These are phyloP conservation scores for Ceratocystis cubensis DNA, from an alignment of 2,329 filamentous ascomycete genomes.

Conservation along the genomic window DNA sequence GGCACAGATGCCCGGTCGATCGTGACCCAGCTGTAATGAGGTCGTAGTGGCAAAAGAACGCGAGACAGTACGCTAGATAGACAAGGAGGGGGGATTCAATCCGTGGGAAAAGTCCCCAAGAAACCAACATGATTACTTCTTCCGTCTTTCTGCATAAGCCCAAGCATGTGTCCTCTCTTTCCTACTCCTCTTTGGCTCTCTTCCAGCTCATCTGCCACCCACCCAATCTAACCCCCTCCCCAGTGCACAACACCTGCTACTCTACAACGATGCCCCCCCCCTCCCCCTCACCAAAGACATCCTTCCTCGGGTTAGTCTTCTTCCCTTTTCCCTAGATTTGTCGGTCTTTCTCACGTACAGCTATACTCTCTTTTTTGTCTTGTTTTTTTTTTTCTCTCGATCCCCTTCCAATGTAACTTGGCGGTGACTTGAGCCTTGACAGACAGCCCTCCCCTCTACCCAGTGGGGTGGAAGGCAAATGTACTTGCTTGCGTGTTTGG, in stretches of 20 bases:
- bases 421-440: neutral
- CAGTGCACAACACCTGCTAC: neutral
- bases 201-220: neutral
- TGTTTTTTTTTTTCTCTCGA: neutral
- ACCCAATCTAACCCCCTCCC: neutral
- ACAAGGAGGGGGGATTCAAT: neutral
- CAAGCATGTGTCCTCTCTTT: neutral
- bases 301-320: neutral
- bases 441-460: neutral
- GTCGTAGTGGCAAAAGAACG: neutral
- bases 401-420: neutral
- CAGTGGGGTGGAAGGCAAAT: too few species aligned
- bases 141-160: neutral
- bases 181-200: neutral
- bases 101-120: neutral
- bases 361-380: neutral
- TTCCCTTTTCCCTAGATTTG: neutral
- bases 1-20: slow-evolving; percentile 3
- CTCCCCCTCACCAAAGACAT: neutral
- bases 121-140: neutral
- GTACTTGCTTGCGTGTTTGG: neutral
- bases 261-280: neutral
- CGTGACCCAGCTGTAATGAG: neutral
- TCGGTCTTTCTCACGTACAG: neutral
- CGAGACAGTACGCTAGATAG: neutral